phyloP scores from a whole-genome alignment of 139 green algal species.

The Picochlorum sp. region DNA sequence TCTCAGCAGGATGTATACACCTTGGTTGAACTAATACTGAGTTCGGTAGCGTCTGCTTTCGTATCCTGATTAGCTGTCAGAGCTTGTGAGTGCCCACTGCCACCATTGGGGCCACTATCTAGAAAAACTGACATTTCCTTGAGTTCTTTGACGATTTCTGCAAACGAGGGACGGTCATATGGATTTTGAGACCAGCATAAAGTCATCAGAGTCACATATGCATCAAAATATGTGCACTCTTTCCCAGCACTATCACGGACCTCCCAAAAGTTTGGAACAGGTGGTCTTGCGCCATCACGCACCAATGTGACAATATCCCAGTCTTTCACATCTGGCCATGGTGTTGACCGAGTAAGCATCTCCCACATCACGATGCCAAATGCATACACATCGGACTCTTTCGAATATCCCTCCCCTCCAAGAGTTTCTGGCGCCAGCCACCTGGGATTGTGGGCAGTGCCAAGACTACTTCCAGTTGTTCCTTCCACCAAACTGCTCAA shows the following conservation, averaged over 20 bases:
- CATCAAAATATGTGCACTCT: conserved; percentile 19
- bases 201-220: conserved; percentile 50
- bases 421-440: conserved; percentile 49
- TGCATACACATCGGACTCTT: conserved; percentile 36
- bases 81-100: no score
- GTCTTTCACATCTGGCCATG: conserved; percentile 6
- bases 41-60: no score
- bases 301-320: conserved; percentile 18
- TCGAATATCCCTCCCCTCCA: conserved; percentile 8
- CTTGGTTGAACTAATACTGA: neutral
- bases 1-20: neutral
- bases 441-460: conserved; percentile 28
- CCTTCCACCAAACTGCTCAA: conserved; percentile 26
- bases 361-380: conserved; percentile 58
- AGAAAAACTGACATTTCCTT: conserved; percentile 3
- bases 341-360: conserved; percentile 36
- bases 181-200: conserved; percentile 59
- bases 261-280: conserved; percentile 7
- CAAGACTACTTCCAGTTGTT: conserved; percentile 7
- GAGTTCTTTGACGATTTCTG: conserved; percentile 21
- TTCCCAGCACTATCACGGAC: conserved; percentile 4
- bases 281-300: neutral
- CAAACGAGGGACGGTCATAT: conserved; percentile 43
- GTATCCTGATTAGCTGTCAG: no score
- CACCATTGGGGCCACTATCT: neutral